phyloP scores from a whole-genome alignment of 1,139 yeast species.

The Blastobotrys apis region DNA sequence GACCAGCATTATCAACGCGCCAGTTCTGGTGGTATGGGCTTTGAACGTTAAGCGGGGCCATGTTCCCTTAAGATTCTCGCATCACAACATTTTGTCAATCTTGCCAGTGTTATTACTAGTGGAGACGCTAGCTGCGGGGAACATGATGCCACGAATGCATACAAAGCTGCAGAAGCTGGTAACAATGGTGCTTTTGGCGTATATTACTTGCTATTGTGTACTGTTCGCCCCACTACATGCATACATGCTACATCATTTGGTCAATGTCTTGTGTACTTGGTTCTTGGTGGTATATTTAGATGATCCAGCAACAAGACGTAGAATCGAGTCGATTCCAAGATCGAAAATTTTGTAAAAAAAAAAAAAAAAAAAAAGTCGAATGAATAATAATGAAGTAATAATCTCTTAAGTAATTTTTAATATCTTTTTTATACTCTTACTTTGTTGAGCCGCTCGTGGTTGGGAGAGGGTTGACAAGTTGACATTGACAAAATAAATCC shows the following conservation, averaged over 20 bases:
- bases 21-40: slow-evolving; percentile 36
- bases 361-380: too few species aligned
- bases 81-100: slow-evolving; percentile 30
- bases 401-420: not conserved
- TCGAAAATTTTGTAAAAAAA: too few species aligned
- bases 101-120: slow-evolving; percentile 30
- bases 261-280: slow-evolving; percentile 31
- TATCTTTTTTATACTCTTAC: not conserved
- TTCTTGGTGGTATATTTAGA: slow-evolving; percentile 23
- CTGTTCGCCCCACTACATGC: slow-evolving; percentile 34
- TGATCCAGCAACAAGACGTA: slow-evolving; percentile 14
- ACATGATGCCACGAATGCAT: slow-evolving; percentile 21
- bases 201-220: slow-evolving; percentile 28
- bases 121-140: slow-evolving; percentile 20
- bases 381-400: not conserved
- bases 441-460: not conserved
- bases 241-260: slow-evolving; percentile 35
- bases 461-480: not conserved
- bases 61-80: slow-evolving; percentile 23
- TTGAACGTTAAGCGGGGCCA: slow-evolving; percentile 30
- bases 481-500: not conserved
- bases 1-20: slow-evolving; percentile 34
- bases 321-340: not conserved
- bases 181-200: slow-evolving; percentile 24
- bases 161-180: slow-evolving; percentile 16